Evolutionary conservation across 1,139 yeast species (phyloP), one percentile per base, ranked within the genome.

Genomic region (Yamadazyma membranifaciens): DNA sequence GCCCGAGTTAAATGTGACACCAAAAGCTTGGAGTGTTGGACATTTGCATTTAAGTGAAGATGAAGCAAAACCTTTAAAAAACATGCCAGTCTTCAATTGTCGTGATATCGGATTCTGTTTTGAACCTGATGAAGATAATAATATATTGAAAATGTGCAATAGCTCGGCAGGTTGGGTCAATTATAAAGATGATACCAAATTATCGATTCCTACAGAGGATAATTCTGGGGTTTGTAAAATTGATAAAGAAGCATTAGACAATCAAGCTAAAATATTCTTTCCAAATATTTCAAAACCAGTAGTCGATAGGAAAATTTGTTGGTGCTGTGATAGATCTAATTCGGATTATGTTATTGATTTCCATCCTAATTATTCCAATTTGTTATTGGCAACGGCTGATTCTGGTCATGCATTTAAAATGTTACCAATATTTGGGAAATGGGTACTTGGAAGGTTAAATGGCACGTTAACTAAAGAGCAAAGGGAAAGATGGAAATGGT

Each of bases 71-170:
- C 49, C 46, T 12, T 57, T 61, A 16, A 60, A 55, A 44, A 53
- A 54, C 20, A 59, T 65, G 36, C 79, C 79, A 1, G 71, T 73
- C 4, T 58, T 71, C 27, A 60, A 71, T 45, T 64, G 72, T 40
- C 42, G 59, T 17, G 65, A 62, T 36, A 50, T 53, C 26, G 67
- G 67, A 6, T 62, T 62, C 45, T 52, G 59, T 34, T 62, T 62
- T 38, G 66, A 62, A 40, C 64, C 67, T 6, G 63, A 58, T 42
- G 34, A 25, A 10, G 52, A 47, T 30, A 33, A 40, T 11, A 51
- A 52, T 30, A 45, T 52, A 16, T 20, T 49, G 12, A 56, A 56
- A 38, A 44, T 56, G 44, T 54, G 57, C 38, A 55, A 51, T 36
- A 47, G 39, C 26, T 51, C 52, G 9, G 56, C 53, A 1, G 60